These are phyloP conservation scores for Cornus kousa DNA, from an alignment of 148 eudicot genomes.

Conservation along the genomic window DNA sequence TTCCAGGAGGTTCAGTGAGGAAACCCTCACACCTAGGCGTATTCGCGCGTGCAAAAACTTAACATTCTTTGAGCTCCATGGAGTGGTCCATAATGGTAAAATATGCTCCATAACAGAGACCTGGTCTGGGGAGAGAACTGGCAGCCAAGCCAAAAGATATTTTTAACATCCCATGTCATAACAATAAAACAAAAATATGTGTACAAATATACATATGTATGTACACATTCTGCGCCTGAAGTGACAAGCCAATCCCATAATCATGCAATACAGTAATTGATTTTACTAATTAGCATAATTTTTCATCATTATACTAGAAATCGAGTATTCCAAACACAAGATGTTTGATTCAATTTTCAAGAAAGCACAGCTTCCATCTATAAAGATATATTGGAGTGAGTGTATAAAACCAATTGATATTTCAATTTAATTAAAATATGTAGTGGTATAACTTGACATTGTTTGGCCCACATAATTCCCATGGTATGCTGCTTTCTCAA, in stretches of 20 bases:
- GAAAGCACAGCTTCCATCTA: not conserved
- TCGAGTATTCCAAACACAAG: not conserved
- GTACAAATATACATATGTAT: not conserved
- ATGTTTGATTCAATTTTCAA: not conserved
- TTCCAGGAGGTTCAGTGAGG: constrained; percentile 53
- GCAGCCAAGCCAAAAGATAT: constrained; percentile 15
- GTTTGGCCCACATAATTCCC: not conserved
- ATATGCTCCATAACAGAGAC: constrained; percentile 76
- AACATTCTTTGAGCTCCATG: constrained; percentile 47
- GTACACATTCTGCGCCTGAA: not conserved
- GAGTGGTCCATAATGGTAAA: constrained; percentile 74
- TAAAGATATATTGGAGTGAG: not conserved
- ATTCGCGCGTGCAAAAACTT: constrained; percentile 47
- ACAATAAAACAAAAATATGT: not conserved
- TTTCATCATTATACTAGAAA: not conserved
- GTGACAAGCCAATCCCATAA: not conserved
- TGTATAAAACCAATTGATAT: not conserved
- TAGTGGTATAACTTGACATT: not conserved
- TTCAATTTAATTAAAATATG: not conserved
- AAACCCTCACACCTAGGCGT: constrained; percentile 66
- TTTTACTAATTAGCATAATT: not conserved
- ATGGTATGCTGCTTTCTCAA: not conserved
- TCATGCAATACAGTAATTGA: not conserved
- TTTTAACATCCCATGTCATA: constrained; percentile 9
- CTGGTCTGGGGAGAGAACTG: constrained; percentile 75